These are phyloP conservation scores for Trichophyton mentagrophytes DNA, from an alignment of 2,329 filamentous ascomycete species.

Conservation along the genomic window DNA sequence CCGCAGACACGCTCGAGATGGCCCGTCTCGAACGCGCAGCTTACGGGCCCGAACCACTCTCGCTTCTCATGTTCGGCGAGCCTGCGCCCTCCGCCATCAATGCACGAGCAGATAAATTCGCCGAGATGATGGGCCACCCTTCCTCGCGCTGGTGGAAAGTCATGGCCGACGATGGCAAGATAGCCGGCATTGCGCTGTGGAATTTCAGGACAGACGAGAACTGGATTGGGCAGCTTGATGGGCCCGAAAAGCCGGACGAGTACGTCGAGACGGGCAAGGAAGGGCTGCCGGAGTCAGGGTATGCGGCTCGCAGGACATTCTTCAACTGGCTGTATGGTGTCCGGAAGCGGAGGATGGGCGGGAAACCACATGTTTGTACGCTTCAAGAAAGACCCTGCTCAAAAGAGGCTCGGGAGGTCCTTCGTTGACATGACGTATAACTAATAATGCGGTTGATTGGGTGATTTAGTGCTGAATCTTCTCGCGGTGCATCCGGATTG, in stretches of 20 bases:
- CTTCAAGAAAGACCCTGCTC: not conserved
- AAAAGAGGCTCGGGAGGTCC: too few species aligned
- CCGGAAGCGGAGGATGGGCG: slow-evolving; percentile 11
- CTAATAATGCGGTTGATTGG: not conserved
- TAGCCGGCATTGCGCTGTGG: slow-evolving; percentile 13
- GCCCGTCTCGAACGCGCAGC: slow-evolving; percentile 32
- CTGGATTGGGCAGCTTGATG: slow-evolving; percentile 2
- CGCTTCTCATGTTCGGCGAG: slow-evolving; percentile 5
- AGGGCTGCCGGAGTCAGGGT: slow-evolving; percentile 7
- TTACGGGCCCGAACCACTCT: slow-evolving; percentile 8
- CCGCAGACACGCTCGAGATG: slow-evolving; percentile 11
- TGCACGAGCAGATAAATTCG: slow-evolving; percentile 3
- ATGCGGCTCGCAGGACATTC: slow-evolving; percentile 11
- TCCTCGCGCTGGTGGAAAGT: slow-evolving; percentile 2
- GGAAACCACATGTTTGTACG: slow-evolving; percentile 10
- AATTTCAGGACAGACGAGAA: slow-evolving; percentile 10
- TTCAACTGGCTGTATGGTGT: slow-evolving; percentile 9
- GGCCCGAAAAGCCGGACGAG: slow-evolving; percentile 7
- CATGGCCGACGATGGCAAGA: slow-evolving; percentile 12
- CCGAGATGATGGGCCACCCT: slow-evolving; percentile 4
- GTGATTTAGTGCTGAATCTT: slow-evolving; percentile 19
- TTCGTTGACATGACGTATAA: not conserved
- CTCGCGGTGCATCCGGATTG: slow-evolving; percentile 24
- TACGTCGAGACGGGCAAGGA: slow-evolving; percentile 10
- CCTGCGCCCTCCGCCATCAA: not conserved